Percentiles rank a stretch among this genome's conserved stretches.
Conservation (phyloP, 192 early-diverging fungal species). For the Coemansia sp. region DNA sequence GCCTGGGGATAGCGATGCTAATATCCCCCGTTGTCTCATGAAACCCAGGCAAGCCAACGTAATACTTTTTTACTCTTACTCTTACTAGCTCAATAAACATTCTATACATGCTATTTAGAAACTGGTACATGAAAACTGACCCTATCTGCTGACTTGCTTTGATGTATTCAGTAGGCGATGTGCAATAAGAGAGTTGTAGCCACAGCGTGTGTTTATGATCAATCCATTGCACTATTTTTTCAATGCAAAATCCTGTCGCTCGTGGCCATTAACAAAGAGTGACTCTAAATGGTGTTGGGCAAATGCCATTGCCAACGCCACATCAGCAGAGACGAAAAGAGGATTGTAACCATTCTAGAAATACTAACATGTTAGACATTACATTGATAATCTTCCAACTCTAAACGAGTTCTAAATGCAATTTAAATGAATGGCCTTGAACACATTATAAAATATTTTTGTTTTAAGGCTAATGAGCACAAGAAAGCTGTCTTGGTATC, state of each 20-base stretch:
- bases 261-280: not conserved
- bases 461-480: not conserved
- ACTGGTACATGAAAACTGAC: not conserved
- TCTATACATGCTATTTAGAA: not conserved
- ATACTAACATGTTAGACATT: not conserved
- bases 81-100: not conserved
- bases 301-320: constrained; percentile 1
- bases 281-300: not conserved
- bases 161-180: not conserved
- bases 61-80: not conserved
- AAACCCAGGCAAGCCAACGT: not conserved
- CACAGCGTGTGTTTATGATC: not conserved
- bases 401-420: not conserved
- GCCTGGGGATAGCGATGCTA: not conserved
- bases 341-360: not conserved
- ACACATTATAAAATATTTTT: not conserved
- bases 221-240: not conserved
- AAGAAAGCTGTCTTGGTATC: not conserved
- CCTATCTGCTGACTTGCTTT: not conserved
- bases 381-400: not conserved
- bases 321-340: not conserved
- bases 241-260: not conserved
- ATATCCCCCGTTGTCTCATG: not conserved
- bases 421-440: not conserved
- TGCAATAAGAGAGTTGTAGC: not conserved